Evolutionary conservation across 2,329 filamentous ascomycete species (phyloP).

Genomic region (Aspergillus sp.): DNA sequence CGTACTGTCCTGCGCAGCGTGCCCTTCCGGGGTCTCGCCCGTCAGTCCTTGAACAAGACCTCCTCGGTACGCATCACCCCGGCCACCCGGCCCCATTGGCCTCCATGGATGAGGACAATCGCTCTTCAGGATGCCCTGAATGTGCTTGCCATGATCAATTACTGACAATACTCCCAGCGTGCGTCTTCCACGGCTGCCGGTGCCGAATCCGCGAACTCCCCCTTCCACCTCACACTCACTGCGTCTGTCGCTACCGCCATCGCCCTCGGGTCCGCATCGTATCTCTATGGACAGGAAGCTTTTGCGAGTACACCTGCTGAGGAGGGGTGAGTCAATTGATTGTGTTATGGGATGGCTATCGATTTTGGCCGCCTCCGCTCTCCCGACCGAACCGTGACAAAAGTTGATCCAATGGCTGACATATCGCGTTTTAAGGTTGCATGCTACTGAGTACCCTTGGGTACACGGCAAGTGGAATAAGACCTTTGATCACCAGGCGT

Average conservation of each 20-base stretch:
- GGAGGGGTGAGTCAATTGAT: conserved; percentile 78
- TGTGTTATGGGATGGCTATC: conserved; percentile 16
- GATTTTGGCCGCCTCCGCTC: conserved; percentile 15
- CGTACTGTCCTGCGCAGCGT: conserved; percentile 85
- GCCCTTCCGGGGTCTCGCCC: conserved; percentile 77
- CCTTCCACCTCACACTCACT: conserved; percentile 81
- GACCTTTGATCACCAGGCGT: conserved; percentile 97
- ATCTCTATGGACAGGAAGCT: conserved; percentile 84
- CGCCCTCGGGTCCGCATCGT: conserved; percentile 85
- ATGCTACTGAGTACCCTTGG: conserved; percentile 91
- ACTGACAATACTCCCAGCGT: conserved; percentile 49
- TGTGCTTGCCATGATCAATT: conserved; percentile 30
- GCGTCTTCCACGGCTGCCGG: conserved; percentile 70
- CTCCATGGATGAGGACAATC: conserved; percentile 28
- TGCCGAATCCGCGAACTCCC: conserved; percentile 69
- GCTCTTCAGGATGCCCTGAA: conserved; percentile 21
- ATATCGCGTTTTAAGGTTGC: conserved; percentile 63
- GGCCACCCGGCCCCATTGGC: conserved; percentile 30
- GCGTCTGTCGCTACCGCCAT: conserved; percentile 82
- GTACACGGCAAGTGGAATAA: conserved; percentile 88
- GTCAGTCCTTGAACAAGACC: conserved; percentile 69
- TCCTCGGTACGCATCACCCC: conserved; percentile 69
- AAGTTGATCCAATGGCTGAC: conserved; percentile 25
- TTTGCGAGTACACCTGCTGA: conserved; percentile 90
- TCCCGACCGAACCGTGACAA: conserved; percentile 27